Evolutionary conservation across 352 stramenopile species (phyloP), one percentile per base, ranked within the genome.

Genomic region (Sclerospora graminicola): DNA sequence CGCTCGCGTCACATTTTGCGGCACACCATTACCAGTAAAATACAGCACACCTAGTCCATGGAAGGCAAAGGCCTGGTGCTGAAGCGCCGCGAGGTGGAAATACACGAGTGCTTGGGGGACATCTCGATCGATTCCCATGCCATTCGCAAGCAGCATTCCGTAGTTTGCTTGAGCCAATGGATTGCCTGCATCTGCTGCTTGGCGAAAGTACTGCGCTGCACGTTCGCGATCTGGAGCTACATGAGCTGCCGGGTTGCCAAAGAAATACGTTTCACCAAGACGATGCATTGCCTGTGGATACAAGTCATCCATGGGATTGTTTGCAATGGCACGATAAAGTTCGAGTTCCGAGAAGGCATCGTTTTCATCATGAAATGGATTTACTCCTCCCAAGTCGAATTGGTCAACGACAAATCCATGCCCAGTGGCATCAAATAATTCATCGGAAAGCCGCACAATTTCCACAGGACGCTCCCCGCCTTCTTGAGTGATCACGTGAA

Each of bases 211-310:
- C 32, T 66, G 49, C 1, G 67, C 69, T 1, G 75, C 78, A 34
- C 58, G 56, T 10, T 41, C 57, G 9, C 68, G 68, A 32, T 90
- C 59, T n/a, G 58, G 57, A 2, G 48, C 48, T 0, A 90, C 57
- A 0, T 74, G 70, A 14, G 69, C 78, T 8, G 65, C 70, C 1
- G 61, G 61, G 31, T 90, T 71, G 5, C 78, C 78, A 26, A 83
- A 86, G 41, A 79, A 88, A 27, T 84, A 74, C 39, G 79, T 69
- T 53, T 86, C 75, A 6, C 68, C 78, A 8, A 90, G 65, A 19
- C 63, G 62, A 19, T 85, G 63, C 11, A 78, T 75, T 2, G 78
- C 78, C 32, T 71, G 61, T 8, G 62, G 47, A 46, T 64, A 84
- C 42, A 76, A 59, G 6, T 82, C 67, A 33, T 86, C 70, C 37